Percentiles rank a stretch among this genome's conserved stretches.
phyloP scores from a whole-genome alignment of 495 filamentous ascomycete species.

The Neurospora sp. region DNA sequence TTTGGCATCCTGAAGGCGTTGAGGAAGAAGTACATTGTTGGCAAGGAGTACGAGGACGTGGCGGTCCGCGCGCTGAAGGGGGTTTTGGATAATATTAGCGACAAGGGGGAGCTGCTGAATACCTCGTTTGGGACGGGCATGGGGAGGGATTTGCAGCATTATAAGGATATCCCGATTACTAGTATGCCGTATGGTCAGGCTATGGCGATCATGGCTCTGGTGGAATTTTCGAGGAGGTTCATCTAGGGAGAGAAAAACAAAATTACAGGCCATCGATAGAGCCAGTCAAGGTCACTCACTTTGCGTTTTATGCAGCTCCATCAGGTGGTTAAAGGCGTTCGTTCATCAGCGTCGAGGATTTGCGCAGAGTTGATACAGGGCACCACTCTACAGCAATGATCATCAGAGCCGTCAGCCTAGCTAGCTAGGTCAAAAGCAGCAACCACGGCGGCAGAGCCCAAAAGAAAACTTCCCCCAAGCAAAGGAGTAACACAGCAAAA shows the following conservation, averaged over 20 bases:
- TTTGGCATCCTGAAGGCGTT: conserved; percentile 64
- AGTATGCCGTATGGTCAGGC: conserved; percentile 73
- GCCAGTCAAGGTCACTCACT: too few species aligned
- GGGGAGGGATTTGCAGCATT: conserved; percentile 56
- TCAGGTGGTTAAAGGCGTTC: not conserved
- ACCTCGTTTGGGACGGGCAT: conserved; percentile 67
- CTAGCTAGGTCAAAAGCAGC: not conserved
- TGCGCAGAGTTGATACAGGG: not conserved
- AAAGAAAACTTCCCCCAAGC: not conserved
- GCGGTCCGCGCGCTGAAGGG: conserved; percentile 52
- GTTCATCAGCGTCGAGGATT: not conserved
- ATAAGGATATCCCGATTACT: conserved; percentile 57
- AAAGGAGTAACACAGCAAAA: not conserved
- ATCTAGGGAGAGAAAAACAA: conserved; percentile 18
- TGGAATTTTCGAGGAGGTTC: conserved; percentile 52
- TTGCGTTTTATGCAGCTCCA: not conserved
- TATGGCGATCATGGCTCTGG: conserved; percentile 65
- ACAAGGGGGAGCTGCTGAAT: conserved; percentile 53
- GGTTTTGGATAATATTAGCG: conserved; percentile 49
- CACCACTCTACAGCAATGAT: not conserved
- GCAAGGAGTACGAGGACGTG: conserved; percentile 29
- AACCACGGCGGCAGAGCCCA: not conserved
- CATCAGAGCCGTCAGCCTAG: not conserved
- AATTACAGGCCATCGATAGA: not conserved
- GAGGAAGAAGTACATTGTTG: conserved; percentile 52